Percentiles rank a stretch among this genome's conserved stretches.
phyloP scores from a whole-genome alignment of 768 basidiomycete species.

The Termitomyces bulborhizus region DNA sequence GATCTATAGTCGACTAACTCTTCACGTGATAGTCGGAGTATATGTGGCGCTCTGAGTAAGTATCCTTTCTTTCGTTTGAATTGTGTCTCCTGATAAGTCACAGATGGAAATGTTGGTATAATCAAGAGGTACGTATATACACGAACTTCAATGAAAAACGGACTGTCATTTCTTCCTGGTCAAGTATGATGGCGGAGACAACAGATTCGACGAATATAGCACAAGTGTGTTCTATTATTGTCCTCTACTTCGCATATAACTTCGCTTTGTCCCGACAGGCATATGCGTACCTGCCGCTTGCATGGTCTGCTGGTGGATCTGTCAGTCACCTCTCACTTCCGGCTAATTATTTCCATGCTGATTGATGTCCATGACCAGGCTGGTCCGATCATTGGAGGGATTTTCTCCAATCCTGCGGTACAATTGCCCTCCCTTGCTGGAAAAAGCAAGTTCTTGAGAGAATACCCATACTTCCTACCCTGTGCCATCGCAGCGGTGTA shows the following conservation, averaged over 20 bases:
- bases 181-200: conserved; percentile 65
- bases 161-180: neutral
- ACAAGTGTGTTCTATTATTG: conserved; percentile 27
- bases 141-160: neutral
- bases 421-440: neutral
- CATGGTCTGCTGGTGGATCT: conserved; percentile 26
- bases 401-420: neutral
- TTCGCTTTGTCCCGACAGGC: conserved; percentile 24
- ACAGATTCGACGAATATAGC: conserved; percentile 70
- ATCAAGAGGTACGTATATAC: neutral
- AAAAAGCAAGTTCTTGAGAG: neutral
- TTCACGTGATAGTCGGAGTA: neutral
- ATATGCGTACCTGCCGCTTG: conserved; percentile 60
- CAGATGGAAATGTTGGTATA: neutral
- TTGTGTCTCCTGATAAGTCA: neutral
- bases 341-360: neutral
- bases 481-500: neutral
- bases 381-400: neutral
- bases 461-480: neutral
- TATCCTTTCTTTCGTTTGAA: neutral
- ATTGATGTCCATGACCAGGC: neutral
- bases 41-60: neutral
- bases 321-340: neutral
- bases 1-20: neutral
- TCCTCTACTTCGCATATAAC: neutral